Evolutionary conservation across 2,329 filamentous ascomycete species (phyloP).

Genomic region (Colletotrichum sojae): DNA sequence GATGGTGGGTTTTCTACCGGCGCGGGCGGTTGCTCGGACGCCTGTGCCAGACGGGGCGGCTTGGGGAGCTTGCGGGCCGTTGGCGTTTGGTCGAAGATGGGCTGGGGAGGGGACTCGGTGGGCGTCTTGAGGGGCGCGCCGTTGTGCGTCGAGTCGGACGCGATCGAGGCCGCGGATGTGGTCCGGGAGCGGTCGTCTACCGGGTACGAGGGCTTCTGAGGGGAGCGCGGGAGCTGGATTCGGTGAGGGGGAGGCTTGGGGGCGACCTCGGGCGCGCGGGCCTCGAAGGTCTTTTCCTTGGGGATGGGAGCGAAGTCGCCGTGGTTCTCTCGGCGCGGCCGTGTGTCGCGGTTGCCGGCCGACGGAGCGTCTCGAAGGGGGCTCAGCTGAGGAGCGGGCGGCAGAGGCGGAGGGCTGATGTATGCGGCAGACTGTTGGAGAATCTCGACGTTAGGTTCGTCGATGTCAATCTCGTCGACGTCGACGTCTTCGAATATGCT

Average conservation of each 20-base stretch:
- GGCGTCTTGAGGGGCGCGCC: conserved; percentile 43
- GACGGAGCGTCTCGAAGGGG: conserved; percentile 61
- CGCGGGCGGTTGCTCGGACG: conserved; percentile 1
- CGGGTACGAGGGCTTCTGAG: conserved; percentile 45
- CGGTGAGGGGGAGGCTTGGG: conserved; percentile 52
- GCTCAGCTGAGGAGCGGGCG: conserved; percentile 62
- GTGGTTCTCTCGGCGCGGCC: conserved; percentile 47
- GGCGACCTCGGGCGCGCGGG: conserved; percentile 48
- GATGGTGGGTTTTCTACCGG: conserved; percentile 11
- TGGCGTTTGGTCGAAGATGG: conserved; percentile 25
- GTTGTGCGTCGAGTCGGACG: conserved; percentile 46
- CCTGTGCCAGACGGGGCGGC: conserved; percentile 28
- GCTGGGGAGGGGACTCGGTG: conserved; percentile 22
- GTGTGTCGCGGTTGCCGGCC: conserved; percentile 57
- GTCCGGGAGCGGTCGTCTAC: conserved; percentile 39
- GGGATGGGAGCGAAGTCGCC: conserved; percentile 61
- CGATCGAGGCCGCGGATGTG: conserved; percentile 39
- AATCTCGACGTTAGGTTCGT: conserved; percentile 61
- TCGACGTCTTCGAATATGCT: conserved; percentile 62
- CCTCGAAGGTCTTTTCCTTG: conserved; percentile 63
- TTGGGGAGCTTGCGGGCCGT: conserved; percentile 30
- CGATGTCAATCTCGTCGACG: conserved; percentile 57
- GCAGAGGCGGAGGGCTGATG: conserved; percentile 63
- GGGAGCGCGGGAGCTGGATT: conserved; percentile 49
- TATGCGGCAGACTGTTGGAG: conserved; percentile 59